Percentiles rank a stretch among this genome's conserved stretches.
Evolutionary conservation across 441 rosid species (phyloP).

Genomic region (Pelargonium cotyledonis): DNA sequence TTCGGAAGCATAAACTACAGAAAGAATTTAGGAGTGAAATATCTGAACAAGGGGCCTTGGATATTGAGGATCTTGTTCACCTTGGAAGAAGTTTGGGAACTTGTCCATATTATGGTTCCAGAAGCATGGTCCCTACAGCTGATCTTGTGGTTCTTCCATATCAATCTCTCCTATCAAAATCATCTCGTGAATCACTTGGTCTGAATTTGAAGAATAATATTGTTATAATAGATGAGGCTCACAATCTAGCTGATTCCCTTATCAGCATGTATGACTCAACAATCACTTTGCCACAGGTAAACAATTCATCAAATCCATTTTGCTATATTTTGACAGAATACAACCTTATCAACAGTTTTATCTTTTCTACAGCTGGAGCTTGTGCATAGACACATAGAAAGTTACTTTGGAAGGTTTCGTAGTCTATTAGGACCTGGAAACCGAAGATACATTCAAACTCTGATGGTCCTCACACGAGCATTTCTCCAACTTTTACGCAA

Average conservation of each 20-base stretch:
- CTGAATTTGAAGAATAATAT: constrained; percentile 69
- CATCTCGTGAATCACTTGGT: constrained; percentile 86
- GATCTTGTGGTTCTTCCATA: constrained; percentile 94
- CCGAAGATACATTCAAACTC: constrained; percentile 87
- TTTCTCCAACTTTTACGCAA: constrained; percentile 47
- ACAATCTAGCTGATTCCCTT: constrained; percentile 93
- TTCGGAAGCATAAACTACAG: constrained; percentile 56
- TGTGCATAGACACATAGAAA: constrained; percentile 56
- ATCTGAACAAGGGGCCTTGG: constrained; percentile 62
- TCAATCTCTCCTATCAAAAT: constrained; percentile 87
- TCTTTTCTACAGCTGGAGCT: constrained; percentile 58
- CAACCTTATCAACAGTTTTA: background rate
- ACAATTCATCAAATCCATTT: constrained; percentile 9
- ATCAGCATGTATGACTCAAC: constrained; percentile 84
- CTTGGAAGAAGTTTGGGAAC: constrained; percentile 63
- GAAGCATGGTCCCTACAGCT: constrained; percentile 67
- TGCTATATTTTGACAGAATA: constrained; percentile 3
- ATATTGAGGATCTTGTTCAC: constrained; percentile 86
- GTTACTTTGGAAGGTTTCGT: constrained; percentile 68
- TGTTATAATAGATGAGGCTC: constrained; percentile 94
- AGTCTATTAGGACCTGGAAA: constrained; percentile 76
- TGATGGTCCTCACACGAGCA: constrained; percentile 63
- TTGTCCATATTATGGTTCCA: constrained; percentile 93
- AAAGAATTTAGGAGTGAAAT: constrained; percentile 47
- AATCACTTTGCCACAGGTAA: constrained; percentile 67